Evolutionary conservation across 805 yeast species (phyloP).

Genomic region (Metschnikowia colocasiae): DNA sequence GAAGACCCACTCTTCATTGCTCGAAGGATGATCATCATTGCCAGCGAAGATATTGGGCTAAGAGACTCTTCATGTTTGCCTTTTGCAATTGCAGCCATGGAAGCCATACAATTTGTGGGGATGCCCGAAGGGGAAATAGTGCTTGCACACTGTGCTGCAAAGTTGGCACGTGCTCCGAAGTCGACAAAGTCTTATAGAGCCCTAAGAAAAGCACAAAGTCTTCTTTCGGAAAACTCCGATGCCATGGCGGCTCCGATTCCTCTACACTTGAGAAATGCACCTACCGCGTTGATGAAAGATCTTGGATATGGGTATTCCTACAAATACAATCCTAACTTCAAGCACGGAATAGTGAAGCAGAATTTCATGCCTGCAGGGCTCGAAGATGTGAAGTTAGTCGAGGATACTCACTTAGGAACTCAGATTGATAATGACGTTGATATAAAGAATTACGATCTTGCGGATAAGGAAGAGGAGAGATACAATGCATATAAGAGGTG

Average conservation of each 20-base stretch:
- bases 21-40: slow-evolving; percentile 88
- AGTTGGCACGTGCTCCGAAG: slow-evolving; percentile 79
- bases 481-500: slow-evolving; percentile 18
- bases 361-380: slow-evolving; percentile 65
- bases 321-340: slow-evolving; percentile 82
- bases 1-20: slow-evolving; percentile 90
- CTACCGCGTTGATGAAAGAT: slow-evolving; percentile 86
- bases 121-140: slow-evolving; percentile 91
- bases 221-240: slow-evolving; percentile 55
- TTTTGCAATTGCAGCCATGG: slow-evolving; percentile 79
- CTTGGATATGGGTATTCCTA: slow-evolving; percentile 81
- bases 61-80: slow-evolving; percentile 82
- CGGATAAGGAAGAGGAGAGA: slow-evolving; percentile 9
- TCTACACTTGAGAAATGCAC: slow-evolving; percentile 87
- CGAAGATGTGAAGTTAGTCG: slow-evolving; percentile 44
- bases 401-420: slow-evolving; percentile 53
- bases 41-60: slow-evolving; percentile 91
- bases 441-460: slow-evolving; percentile 3
- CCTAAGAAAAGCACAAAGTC: slow-evolving; percentile 60
- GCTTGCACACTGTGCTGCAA: slow-evolving; percentile 90
- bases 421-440: slow-evolving; percentile 16
- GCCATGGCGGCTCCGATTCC: slow-evolving; percentile 66
- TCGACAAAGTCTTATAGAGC: slow-evolving; percentile 85
- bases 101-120: slow-evolving; percentile 86
- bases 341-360: slow-evolving; percentile 71